Base-by-base conservation (phyloP, 2,329 filamentous ascomycete species). In the Diplodia sapinea region DNA sequence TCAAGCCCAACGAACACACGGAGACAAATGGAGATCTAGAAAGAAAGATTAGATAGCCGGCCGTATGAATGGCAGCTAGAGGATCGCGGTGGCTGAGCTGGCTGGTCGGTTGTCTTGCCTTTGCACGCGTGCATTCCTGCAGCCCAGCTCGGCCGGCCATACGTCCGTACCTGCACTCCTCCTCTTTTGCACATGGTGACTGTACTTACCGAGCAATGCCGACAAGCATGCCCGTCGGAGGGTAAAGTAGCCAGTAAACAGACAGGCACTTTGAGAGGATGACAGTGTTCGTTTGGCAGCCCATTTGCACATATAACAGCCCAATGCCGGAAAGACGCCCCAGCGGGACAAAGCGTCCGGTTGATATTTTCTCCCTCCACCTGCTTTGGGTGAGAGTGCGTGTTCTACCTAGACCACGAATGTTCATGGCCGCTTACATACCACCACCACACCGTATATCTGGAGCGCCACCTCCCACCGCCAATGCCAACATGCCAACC, bases 31-130 rank as follows among this genome's bases (percentile, higher is more conserved):
- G 40, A 43, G 17, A 43, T 20, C 17, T 13, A 20, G 17, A 47
- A 20, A 47, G n/a, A 47, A 47, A 47, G 50, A 52, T 52, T 29
- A 52, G 50, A 52, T 52, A 7, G 43, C 43, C 43, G 43, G 9
- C 43, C 17, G 20, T 17, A 20, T 47, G 43, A 47, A 15, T 47
- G 15, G 33, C 9, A 36, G 9, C 36, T 12, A 11, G 11, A 38
- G 13, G 36, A 11, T 13, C 9, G n/a, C 13, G 43, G 43, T 52
- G 50, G 50, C 50, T 52, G 50, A 26, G 50, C 20, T 29, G 43
- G 7, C 20, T n/a, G 7, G 43, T 47, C 4, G 8, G 17, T n/a
- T 17, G 40, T 47, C 40, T 17, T 47, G 43, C n/a, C 20, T 15
- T 31, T 29, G 50, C 50, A 31, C 26, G 13, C 50, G 50, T 52